phyloP scores from a whole-genome alignment of 2,329 filamentous ascomycete species.

The Pezicula rhizophila region DNA sequence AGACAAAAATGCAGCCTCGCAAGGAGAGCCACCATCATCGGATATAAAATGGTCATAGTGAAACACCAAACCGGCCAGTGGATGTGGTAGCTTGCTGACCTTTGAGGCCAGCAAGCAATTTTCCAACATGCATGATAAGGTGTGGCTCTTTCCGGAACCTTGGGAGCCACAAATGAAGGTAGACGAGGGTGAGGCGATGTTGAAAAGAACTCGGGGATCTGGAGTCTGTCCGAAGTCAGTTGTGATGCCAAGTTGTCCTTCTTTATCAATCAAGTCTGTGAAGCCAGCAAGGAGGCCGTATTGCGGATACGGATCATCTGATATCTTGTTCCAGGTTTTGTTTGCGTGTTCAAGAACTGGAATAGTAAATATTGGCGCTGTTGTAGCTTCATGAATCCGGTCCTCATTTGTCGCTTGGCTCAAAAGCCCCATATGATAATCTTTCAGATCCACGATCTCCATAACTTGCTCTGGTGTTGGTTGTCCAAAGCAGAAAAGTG shows the following conservation, averaged over 20 bases:
- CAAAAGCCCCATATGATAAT: too few relatives aligned
- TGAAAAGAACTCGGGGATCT: conserved; percentile 37
- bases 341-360: conserved; percentile 11
- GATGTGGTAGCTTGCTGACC: conserved; percentile 37
- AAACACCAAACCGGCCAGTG: conserved; percentile 48
- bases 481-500: too few relatives aligned
- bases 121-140: conserved; percentile 49
- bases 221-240: neutral
- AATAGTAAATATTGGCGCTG: conserved; percentile 16
- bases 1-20: conserved; percentile 51
- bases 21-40: conserved; percentile 27
- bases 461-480: too few relatives aligned
- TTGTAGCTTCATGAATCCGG: conserved; percentile 3
- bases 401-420: neutral
- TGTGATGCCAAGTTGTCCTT: neutral
- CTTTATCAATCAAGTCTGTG: conserved; percentile 2
- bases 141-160: conserved; percentile 57
- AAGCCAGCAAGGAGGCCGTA: conserved; percentile 21
- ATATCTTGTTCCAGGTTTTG: neutral
- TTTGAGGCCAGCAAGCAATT: conserved; percentile 33
- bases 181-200: conserved; percentile 50
- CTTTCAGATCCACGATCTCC: too few relatives aligned
- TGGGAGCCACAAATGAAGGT: conserved; percentile 59
- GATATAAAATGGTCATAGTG: conserved; percentile 46
- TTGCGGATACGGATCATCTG: conserved; percentile 3